Percentiles rank a stretch among this genome's conserved stretches.
Evolutionary conservation across 2,329 filamentous ascomycete species (phyloP).

Genomic region (Chrysosporium keratinophilum): DNA sequence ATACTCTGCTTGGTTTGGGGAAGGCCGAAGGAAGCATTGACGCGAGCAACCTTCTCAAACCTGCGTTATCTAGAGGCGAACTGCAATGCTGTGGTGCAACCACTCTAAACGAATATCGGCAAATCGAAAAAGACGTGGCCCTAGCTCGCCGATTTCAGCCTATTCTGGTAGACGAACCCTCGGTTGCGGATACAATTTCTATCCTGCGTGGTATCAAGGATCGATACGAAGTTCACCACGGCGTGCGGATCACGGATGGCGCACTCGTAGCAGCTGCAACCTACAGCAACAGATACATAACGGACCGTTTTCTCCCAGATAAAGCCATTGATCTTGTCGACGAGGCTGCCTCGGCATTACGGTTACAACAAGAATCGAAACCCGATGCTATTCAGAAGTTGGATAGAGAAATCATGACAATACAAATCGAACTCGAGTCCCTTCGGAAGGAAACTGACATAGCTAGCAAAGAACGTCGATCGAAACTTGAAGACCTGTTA

Average conservation of each 20-base stretch:
- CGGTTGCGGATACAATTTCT: conserved; percentile 83
- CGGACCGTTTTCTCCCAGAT: conserved; percentile 87
- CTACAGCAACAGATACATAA: conserved; percentile 92
- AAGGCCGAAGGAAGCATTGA: conserved; percentile 96
- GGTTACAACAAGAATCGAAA: conserved; percentile 92
- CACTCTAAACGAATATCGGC: conserved; percentile 80
- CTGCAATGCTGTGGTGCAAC: conserved; percentile 93
- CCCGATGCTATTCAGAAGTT: conserved; percentile 87
- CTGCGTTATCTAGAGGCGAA: conserved; percentile 82
- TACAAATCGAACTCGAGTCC: conserved; percentile 93
- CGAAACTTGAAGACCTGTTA: conserved; percentile 70
- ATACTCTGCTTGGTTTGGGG: conserved; percentile 80
- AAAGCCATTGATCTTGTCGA: conserved; percentile 97
- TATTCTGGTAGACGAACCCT: conserved; percentile 84
- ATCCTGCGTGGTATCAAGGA: conserved; percentile 96
- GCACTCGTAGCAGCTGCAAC: conserved; percentile 85
- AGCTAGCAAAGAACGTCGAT: conserved; percentile 73
- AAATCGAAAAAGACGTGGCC: conserved; percentile 93
- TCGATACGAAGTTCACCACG: conserved; percentile 93
- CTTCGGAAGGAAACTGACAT: conserved; percentile 88
- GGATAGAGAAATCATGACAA: conserved; percentile 91
- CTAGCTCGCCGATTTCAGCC: conserved; percentile 88
- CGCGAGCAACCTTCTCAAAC: conserved; percentile 88
- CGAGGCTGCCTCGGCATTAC: conserved; percentile 80
- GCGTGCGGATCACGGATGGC: conserved; percentile 85